Percentiles rank a stretch among this genome's conserved stretches.
phyloP scores from a whole-genome alignment of 768 basidiomycete genomes.

The Suillus americanus region DNA sequence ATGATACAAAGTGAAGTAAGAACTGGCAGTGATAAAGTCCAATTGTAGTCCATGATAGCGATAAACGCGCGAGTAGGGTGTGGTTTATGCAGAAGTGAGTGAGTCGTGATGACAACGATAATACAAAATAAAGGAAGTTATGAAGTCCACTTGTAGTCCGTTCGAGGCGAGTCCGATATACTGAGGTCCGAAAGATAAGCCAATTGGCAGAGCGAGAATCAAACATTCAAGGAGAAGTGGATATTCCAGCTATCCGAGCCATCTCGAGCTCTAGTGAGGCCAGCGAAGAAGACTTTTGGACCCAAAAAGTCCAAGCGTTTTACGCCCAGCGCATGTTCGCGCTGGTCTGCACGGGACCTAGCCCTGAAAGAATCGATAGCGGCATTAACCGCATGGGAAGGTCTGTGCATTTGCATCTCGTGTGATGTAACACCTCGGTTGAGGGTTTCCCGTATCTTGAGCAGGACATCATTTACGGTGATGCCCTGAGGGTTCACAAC shows the following conservation, averaged over 20 bases:
- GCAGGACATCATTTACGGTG: constrained; percentile 28
- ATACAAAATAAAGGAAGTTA: background rate
- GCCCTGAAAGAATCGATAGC: constrained; percentile 31
- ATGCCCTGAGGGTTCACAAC: constrained; percentile 28
- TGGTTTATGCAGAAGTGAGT: background rate
- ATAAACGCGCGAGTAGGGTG: background rate
- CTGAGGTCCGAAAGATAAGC: background rate
- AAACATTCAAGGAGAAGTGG: constrained; percentile 20
- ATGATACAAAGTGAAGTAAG: constrained; percentile 1
- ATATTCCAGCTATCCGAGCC: constrained; percentile 32
- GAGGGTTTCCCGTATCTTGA: constrained; percentile 27
- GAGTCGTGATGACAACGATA: background rate
- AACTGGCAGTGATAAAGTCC: background rate
- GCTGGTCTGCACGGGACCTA: constrained; percentile 28
- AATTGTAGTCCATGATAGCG: background rate
- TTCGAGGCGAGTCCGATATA: background rate
- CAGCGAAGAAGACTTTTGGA: constrained; percentile 28
- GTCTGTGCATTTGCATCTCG: constrained; percentile 18
- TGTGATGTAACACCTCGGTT: constrained; percentile 22
- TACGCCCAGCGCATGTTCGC: constrained; percentile 38
- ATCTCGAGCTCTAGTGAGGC: constrained; percentile 26
- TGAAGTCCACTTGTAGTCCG: background rate
- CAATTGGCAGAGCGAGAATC: constrained; percentile 5
- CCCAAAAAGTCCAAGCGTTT: constrained; percentile 42
- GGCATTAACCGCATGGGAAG: constrained; percentile 20